Evolutionary conservation across 2,329 filamentous ascomycete genomes (phyloP).

Genomic region (Trichoderma koningiopsis): DNA sequence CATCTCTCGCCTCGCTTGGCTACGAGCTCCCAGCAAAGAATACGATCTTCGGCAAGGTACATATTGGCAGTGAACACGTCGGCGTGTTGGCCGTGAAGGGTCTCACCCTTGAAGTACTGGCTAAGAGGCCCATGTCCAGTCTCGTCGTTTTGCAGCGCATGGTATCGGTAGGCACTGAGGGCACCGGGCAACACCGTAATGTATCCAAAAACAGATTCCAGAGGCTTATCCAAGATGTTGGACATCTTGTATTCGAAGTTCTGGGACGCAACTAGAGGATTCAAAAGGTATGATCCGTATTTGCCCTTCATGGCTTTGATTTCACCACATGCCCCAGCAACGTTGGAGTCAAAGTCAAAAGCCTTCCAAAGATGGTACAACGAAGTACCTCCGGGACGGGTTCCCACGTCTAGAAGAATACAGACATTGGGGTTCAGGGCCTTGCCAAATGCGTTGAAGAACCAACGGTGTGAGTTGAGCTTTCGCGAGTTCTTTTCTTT

Average conservation of each 20-base stretch:
- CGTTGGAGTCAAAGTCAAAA: constrained; percentile 96
- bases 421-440: constrained; percentile 95
- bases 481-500: constrained; percentile 99
- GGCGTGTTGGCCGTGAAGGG: constrained; percentile 90
- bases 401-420: constrained; percentile 94
- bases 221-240: constrained; percentile 95
- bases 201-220: constrained; percentile 97
- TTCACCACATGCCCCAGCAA: constrained; percentile 94
- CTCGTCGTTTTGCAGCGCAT: constrained; percentile 94
- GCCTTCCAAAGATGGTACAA: constrained; percentile 99
- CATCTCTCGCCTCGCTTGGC: constrained; percentile 93
- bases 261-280: constrained; percentile 92
- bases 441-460: constrained; percentile 96
- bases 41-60: constrained; percentile 89
- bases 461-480: constrained; percentile 97
- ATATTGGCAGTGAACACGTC: constrained; percentile 98
- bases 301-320: constrained; percentile 97
- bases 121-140: constrained; percentile 93
- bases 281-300: constrained; percentile 78
- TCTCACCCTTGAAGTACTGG: constrained; percentile 99
- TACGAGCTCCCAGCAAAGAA: constrained; percentile 91
- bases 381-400: constrained; percentile 82
- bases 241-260: constrained; percentile 99
- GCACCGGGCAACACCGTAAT: constrained; percentile 96
- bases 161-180: constrained; percentile 91